Base-by-base conservation (phyloP, 331 rosid genomes). In the Arachis monticola region DNA sequence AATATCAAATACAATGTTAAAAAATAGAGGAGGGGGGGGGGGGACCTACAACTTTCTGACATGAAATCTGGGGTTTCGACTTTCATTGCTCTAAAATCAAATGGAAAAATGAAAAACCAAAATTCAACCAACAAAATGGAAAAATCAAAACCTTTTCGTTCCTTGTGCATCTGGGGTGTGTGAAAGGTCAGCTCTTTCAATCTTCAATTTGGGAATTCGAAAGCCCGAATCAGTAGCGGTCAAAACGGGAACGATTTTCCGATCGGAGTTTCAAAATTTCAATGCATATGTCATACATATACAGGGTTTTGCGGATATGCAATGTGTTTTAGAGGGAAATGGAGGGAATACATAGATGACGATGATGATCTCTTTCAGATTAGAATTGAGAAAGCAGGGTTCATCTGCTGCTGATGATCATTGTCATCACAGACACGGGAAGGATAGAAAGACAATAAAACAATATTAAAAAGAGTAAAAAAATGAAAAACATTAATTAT, bases 321-420 rank as follows among this genome's bases (percentile, higher is more conserved):
- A 2, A 31, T 45, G 67, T 30, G 31, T 6, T 57, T 10, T 13
- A 13, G 31, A 32, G 12, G 48, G 8, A n/a, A 46, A 60, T 31
- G 75, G 47, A 59, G 67, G 50, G 6, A 47, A 30, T 30, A 60
- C 14, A 52, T 35, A 8, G 59, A 72, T 2, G n/a, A 56, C 14
- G 69, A 41, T 63, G 9, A 56, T 41, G 69, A 41, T 63, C 32
- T 63, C 51, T 40, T 7, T 6, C 32, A 60, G 47, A 14, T 60
- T 7, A 1, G 67, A 72, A 72, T 8, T 27, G 14, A 68, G 2
- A 47, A 72, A 72, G 13, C 60, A 60, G 69, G 77, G 77, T 47
- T 73, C 69, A 35, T 60, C 11, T 8, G 69, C 22, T 53, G 27
- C 4, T 53, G 35, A 72, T 27, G 42, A 46, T 5, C 3, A 51